phyloP scores from a whole-genome alignment of 2,329 filamentous ascomycete species.

The Fusarium lyarnte region DNA sequence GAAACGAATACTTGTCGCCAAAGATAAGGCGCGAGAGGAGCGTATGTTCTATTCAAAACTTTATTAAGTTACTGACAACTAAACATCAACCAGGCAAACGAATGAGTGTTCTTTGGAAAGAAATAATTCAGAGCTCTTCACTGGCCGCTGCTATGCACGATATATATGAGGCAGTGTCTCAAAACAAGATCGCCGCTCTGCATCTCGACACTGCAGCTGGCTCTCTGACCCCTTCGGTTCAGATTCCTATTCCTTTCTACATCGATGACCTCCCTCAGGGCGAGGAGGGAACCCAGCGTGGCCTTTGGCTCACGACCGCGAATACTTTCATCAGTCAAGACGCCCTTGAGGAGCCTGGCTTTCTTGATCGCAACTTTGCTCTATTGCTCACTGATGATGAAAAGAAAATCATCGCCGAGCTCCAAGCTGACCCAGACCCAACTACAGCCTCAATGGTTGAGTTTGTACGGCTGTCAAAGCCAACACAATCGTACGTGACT shows the following conservation, averaged over 20 bases:
- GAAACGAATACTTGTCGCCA: slow-evolving; percentile 81
- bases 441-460: slow-evolving; percentile 82
- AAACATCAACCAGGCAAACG: slow-evolving; percentile 57
- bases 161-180: slow-evolving; percentile 82
- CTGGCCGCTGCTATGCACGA: slow-evolving; percentile 85
- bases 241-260: slow-evolving; percentile 73
- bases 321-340: slow-evolving; percentile 79
- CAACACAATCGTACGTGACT: slow-evolving; percentile 66
- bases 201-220: slow-evolving; percentile 73
- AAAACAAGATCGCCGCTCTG: slow-evolving; percentile 86
- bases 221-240: slow-evolving; percentile 68
- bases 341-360: slow-evolving; percentile 70
- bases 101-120: slow-evolving; percentile 74
- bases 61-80: not conserved
- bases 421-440: slow-evolving; percentile 80
- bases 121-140: slow-evolving; percentile 77
- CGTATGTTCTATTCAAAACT: slow-evolving; percentile 51
- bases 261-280: slow-evolving; percentile 77
- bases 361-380: slow-evolving; percentile 86
- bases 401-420: slow-evolving; percentile 74
- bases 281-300: slow-evolving; percentile 74
- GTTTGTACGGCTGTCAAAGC: slow-evolving; percentile 79
- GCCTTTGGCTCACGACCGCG: slow-evolving; percentile 88
- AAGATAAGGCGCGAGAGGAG: slow-evolving; percentile 81
- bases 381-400: slow-evolving; percentile 87